A percentile compares a stretch with the other conserved stretches of the same genome.
Conservation (phyloP, 169 alveolate species). For the Plasmodium ovale region DNA sequence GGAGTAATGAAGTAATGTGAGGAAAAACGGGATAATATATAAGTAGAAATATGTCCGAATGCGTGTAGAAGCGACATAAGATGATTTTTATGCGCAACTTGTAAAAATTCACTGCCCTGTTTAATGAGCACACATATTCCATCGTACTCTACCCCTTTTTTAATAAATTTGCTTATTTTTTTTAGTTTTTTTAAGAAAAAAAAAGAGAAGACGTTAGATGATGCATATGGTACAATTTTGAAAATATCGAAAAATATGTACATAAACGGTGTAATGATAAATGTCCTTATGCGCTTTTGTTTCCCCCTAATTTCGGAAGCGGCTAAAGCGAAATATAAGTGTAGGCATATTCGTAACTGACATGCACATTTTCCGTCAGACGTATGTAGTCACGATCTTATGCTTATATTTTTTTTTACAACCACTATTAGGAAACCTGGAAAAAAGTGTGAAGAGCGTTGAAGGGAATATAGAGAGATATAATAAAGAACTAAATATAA, state of each 20-base stretch:
- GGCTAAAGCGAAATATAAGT: background rate
- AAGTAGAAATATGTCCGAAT: too few species aligned
- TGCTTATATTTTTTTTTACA: too few species aligned
- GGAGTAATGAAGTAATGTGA: too few species aligned
- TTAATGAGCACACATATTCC: too few species aligned
- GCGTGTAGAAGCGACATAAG: background rate
- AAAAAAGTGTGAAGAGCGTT: conserved; percentile 52
- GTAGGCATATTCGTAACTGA: background rate
- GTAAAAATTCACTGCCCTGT: background rate
- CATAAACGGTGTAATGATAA: background rate
- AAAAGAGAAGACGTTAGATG: conserved; percentile 66
- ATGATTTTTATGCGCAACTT: background rate
- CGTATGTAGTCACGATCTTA: too few species aligned
- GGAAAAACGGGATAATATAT: too few species aligned
- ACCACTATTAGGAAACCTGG: conserved; percentile 30
- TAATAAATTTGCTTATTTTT: conserved; percentile 6
- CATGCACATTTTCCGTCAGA: too few species aligned
- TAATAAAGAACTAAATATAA: conserved; percentile 68
- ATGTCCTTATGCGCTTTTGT: background rate
- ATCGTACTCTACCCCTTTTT: too few species aligned
- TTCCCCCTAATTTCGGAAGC: background rate
- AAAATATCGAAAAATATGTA: background rate
- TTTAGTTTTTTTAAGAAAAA: conserved; percentile 59
- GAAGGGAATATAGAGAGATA: conserved; percentile 63
- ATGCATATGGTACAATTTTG: conserved; percentile 48